Base-by-base conservation (phyloP, 192 early-diverging fungal species). In the Coemansia sp. region DNA sequence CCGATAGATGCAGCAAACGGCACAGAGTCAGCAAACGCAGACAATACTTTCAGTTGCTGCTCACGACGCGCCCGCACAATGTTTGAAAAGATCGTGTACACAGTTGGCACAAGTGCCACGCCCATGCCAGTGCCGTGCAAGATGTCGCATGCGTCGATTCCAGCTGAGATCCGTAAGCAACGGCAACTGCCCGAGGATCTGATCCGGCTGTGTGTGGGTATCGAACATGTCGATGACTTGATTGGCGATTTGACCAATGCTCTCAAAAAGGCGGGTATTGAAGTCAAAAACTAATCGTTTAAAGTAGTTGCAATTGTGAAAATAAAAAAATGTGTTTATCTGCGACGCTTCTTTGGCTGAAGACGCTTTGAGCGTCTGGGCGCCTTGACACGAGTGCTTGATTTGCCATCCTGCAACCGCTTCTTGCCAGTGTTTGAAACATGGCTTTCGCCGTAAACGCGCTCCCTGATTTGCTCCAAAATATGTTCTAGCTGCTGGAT, bases 101-200 rank as follows among this genome's bases (percentile, higher is more conserved):
- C 51, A 10, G 72, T 83, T 9, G 76, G 82, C 28, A 75, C 49
- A 36, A 83, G 71, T 2, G 51, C 44, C 0, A 65, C 37, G 44
- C 77, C 65, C 64, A 69, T 69, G 19, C 59, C 54, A n/a, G n/a
- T n/a, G n/a, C n/a, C n/a, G n/a, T n/a, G n/a, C n/a, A n/a, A n/a
- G n/a, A n/a, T n/a, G n/a, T 94, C 93, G 5, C 96, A 98, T 66
- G 90, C 96, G 25, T 94, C 91, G 52, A 98, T 98, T 52, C 96
- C 96, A 14, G 93, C 90, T 8, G 84, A 90, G 64, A 85, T 97
- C 8, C 85, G 96, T 50, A 87, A 89, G 71, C 93, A 89, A 66
- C 87, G 95, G 9, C 88, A 83, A 8, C 72, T 98, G 57, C 92
- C 95, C n/a, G 96, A 98, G 82, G 96, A 98, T 81, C 80, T 98